A percentile compares a stretch with the other conserved stretches of the same genome.
phyloP scores from a whole-genome alignment of 805 yeast species.

The Candida boidinii region DNA sequence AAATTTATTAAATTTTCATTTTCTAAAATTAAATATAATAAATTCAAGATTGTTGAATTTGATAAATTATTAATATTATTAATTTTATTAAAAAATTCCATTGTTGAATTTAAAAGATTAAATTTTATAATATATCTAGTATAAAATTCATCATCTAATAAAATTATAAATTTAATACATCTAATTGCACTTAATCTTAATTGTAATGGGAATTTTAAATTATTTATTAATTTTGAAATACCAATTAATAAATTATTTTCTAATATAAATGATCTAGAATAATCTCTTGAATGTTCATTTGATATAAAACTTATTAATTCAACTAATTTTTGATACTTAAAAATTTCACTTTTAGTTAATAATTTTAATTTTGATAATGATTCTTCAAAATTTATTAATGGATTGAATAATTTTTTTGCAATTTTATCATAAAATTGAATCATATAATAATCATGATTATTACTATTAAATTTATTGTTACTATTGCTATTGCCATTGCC shows the following conservation, averaged over 20 bases:
- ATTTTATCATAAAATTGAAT: constrained; percentile 50
- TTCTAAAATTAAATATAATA: constrained; percentile 23
- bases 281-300: constrained; percentile 47
- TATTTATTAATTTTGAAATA: constrained; percentile 38
- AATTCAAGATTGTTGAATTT: constrained; percentile 68
- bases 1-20: constrained; percentile 12
- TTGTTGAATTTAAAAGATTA: constrained; percentile 40
- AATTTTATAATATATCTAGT: constrained; percentile 47
- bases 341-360: constrained; percentile 5
- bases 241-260: constrained; percentile 52
- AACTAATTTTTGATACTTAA: constrained; percentile 38
- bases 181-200: constrained; percentile 61
- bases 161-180: constrained; percentile 54
- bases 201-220: constrained; percentile 34
- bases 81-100: constrained; percentile 40
- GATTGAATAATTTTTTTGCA: constrained; percentile 19
- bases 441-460: constrained; percentile 30
- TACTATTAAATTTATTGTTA: constrained; percentile 5
- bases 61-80: constrained; percentile 50
- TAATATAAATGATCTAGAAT: constrained; percentile 56
- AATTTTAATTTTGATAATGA: not conserved
- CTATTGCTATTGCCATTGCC: not conserved
- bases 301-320: constrained; percentile 65
- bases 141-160: constrained; percentile 55
- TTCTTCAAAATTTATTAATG: constrained; percentile 13